Conservation (phyloP, 2,329 filamentous ascomycete species). For the Alternaria hordeiaustralica region DNA sequence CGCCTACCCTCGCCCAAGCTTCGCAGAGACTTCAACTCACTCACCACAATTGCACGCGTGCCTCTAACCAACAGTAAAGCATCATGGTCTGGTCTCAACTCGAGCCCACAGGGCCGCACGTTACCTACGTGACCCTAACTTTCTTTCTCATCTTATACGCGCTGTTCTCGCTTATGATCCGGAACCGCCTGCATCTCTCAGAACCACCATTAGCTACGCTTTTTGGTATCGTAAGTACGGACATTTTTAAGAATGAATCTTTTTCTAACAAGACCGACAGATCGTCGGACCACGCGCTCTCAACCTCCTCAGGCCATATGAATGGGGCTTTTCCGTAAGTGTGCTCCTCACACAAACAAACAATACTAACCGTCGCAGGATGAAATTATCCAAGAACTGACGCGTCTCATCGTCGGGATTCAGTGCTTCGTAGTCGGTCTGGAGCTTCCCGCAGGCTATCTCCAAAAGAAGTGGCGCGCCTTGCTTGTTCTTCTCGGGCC, state of each 20-base stretch:
- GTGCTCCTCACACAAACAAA: neutral
- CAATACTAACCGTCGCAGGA: constrained; percentile 36
- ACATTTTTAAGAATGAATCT: too few species aligned
- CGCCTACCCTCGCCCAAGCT: neutral
- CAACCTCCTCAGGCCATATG: constrained; percentile 48
- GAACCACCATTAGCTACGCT: constrained; percentile 57
- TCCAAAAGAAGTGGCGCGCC: constrained; percentile 60
- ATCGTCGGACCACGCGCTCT: constrained; percentile 52
- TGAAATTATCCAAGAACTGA: constrained; percentile 49
- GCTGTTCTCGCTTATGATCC: constrained; percentile 55
- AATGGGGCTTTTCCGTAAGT: constrained; percentile 46
- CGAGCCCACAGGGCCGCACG: constrained; percentile 55
- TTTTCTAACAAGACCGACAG: neutral
- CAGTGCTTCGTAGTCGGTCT: constrained; percentile 49
- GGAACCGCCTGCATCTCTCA: constrained; percentile 57
- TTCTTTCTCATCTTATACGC: constrained; percentile 56
- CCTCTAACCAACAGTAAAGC: neutral
- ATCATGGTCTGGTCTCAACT: constrained; percentile 53
- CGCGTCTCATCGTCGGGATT: constrained; percentile 56
- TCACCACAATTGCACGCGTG: neutral
- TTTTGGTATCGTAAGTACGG: constrained; percentile 47
- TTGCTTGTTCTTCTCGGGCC: constrained; percentile 58
- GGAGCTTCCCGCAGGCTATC: constrained; percentile 54
- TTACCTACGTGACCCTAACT: constrained; percentile 54
- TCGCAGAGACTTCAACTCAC: constrained; percentile 10